Conservation (phyloP, 768 basidiomycete species). For the Pholiota molesta region DNA sequence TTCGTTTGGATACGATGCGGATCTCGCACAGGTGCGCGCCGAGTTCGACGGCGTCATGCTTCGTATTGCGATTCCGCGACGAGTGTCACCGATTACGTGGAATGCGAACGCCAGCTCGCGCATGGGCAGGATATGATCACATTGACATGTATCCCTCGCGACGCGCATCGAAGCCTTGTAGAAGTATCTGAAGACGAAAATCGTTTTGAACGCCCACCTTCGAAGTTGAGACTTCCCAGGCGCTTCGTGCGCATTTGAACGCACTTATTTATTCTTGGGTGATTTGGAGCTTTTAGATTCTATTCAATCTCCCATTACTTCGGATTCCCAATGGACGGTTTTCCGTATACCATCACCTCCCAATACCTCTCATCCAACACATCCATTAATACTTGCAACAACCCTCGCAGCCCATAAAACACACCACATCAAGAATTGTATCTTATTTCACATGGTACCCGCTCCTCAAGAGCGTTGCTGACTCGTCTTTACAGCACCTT, state of each 20-base stretch:
- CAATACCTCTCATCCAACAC: background rate
- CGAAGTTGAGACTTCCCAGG: background rate
- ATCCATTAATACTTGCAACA: background rate
- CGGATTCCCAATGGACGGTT: background rate
- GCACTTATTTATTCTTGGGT: background rate
- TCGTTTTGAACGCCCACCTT: too few species aligned
- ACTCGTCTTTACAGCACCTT: background rate
- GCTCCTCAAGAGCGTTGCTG: background rate
- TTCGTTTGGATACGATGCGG: slow-evolving; percentile 78
- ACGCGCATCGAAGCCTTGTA: too few species aligned
- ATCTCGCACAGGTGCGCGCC: slow-evolving; percentile 69
- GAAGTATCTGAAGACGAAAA: too few species aligned
- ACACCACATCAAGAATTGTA: background rate
- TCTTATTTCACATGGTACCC: background rate
- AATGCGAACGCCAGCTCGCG: background rate
- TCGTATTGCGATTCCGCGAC: slow-evolving; percentile 60
- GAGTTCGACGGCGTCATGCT: slow-evolving; percentile 77
- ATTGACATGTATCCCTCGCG: background rate
- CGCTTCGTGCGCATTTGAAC: background rate
- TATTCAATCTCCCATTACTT: background rate
- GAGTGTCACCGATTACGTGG: slow-evolving; percentile 24
- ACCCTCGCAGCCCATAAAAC: background rate
- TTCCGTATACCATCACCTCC: background rate
- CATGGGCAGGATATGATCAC: background rate
- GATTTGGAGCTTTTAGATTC: background rate